Conservation (phyloP, 176 grass and related monocot genomes). For the Panicum miliaceum region DNA sequence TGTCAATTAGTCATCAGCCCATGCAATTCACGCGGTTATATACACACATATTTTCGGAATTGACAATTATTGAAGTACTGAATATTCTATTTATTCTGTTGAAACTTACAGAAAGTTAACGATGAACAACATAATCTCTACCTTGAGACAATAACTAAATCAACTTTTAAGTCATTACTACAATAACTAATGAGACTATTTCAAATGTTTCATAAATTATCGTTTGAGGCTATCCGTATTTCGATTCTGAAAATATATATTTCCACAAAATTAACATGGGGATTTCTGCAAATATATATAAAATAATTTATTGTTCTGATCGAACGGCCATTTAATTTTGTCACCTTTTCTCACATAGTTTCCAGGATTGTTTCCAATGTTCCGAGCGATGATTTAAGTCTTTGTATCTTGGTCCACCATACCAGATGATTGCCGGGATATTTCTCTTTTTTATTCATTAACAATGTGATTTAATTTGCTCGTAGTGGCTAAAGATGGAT, state of each 20-base stretch:
- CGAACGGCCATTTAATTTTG: not conserved
- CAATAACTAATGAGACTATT: not conserved
- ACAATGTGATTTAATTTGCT: not conserved
- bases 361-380: constrained; percentile 1
- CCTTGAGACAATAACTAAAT: not conserved
- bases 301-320: not conserved
- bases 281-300: not conserved
- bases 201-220: not conserved
- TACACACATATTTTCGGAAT: not conserved
- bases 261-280: not conserved
- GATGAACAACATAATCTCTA: too few species aligned
- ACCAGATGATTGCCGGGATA: not conserved
- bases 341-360: not conserved
- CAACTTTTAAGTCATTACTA: not conserved
- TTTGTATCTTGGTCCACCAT: not conserved
- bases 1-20: not conserved
- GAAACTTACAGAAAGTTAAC: too few species aligned
- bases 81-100: too few species aligned
- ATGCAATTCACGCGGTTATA: not conserved
- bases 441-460: not conserved
- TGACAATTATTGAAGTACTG: not conserved
- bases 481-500: constrained; percentile 8
- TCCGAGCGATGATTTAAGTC: not conserved
- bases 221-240: not conserved
- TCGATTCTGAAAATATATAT: not conserved